Evolutionary conservation across 2,329 filamentous ascomycete species (phyloP), one percentile per base, ranked within the genome.

Genomic region (Venturia carpophila): DNA sequence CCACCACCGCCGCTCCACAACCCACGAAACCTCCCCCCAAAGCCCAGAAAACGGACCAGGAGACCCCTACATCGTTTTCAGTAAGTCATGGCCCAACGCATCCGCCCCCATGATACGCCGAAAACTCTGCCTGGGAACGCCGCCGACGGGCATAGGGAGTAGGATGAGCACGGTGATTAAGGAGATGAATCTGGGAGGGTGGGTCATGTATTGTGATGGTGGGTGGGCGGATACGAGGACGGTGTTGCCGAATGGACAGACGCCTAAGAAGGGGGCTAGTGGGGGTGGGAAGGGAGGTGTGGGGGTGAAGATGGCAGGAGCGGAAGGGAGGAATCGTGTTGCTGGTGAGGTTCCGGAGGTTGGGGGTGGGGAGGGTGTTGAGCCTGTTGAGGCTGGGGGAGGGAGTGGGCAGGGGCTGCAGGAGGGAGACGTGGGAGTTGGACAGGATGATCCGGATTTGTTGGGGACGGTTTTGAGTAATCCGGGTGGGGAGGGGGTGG

Each of bases 91-190:
- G 41, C 61, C 61, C 7, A 63, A 63, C 39, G 39, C 42, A n/a
- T 47, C 61, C n/a, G 10, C 41, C 2, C 27, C 41, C 7, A 15
- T 45, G 11, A 47, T 63, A 19, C n/a, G 61, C 1, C 9, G 17
- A 1, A 63, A 63, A 15, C 21, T 63, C 13, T 63, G 61, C 49
- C 41, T 63, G 5, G 42, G 41, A 10, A 43, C 27, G 61, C 27
- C 34, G 42, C 61, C 56, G 19, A 55, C 49, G 11, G 49, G 49
- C 11, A 11, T 60, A 17, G 61, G 61, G 17, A 34, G 41, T 13
- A 10, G 76, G 0, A 88, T 89, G 70, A 88, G 84, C 66, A 88
- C 83, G 6, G 78, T 88, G 34, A 78, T 89, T 67, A 89, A 89
- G 78, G 84, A 83, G 69, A 84, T 87, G 81, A 73, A 83, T 60